These are phyloP conservation scores for Apodospora peruviana DNA, from an alignment of 495 filamentous ascomycete species.

Conservation along the genomic window DNA sequence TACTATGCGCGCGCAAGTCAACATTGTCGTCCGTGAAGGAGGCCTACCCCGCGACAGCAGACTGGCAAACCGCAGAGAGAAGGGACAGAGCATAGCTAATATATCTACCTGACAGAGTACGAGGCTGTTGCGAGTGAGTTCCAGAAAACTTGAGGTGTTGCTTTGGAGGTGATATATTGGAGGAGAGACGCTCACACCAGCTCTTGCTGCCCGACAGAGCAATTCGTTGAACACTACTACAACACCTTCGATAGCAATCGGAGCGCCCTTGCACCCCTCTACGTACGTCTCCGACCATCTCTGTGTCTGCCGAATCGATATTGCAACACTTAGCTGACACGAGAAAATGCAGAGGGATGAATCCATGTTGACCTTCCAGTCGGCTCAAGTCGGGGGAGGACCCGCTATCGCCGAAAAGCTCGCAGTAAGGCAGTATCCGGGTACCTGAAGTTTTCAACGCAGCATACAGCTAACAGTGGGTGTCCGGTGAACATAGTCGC, in stretches of 20 bases:
- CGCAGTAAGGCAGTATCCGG: conserved; percentile 41
- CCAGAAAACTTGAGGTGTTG: neutral
- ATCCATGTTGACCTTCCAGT: conserved; percentile 95
- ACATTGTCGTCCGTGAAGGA: no score
- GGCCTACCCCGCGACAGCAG: no score
- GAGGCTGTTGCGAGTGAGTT: conserved; percentile 23
- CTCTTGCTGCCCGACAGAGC: conserved; percentile 42
- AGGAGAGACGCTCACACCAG: neutral
- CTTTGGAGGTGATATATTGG: conserved; percentile 1
- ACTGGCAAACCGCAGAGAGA: no score
- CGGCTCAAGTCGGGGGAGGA: conserved; percentile 50
- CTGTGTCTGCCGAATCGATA: no score
- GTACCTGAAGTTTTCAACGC: neutral
- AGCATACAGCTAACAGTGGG: neutral
- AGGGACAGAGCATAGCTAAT: conserved; percentile 5
- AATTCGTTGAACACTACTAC: conserved; percentile 90
- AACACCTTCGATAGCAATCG: conserved; percentile 71
- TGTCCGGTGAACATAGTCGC: conserved; percentile 59
- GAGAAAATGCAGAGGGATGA: conserved; percentile 55
- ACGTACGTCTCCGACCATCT: no score
- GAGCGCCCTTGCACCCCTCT: conserved; percentile 57
- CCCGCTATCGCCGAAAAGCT: conserved; percentile 70
- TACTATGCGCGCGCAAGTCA: no score
- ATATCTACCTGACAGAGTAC: conserved; percentile 15
- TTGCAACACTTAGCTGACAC: neutral